A percentile compares a stretch with the other conserved stretches of the same genome.
phyloP scores from a whole-genome alignment of 2,329 filamentous ascomycete genomes.

The Xylaria sp. region DNA sequence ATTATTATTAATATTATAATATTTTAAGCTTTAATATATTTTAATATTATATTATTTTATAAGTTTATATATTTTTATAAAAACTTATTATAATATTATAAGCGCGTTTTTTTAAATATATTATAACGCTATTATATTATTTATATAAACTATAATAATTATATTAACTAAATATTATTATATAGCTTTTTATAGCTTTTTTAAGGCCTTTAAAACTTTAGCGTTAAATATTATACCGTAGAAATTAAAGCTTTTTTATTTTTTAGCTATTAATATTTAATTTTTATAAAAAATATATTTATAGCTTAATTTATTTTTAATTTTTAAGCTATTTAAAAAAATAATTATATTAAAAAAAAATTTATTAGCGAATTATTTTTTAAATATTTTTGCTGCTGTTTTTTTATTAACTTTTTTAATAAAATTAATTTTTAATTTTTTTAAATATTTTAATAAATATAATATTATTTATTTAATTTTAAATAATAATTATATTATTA shows the following conservation, averaged over 20 bases:
- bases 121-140: background rate
- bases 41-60: constrained; percentile 4
- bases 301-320: background rate
- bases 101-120: background rate
- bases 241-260: background rate
- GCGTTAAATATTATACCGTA: constrained; percentile 7
- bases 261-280: constrained; percentile 11
- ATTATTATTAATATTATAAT: constrained; percentile 1
- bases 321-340: constrained; percentile 13
- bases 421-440: background rate
- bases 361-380: background rate
- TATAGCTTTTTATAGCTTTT: background rate
- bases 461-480: background rate
- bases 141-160: constrained; percentile 2
- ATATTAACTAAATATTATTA: constrained; percentile 4
- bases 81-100: constrained; percentile 14
- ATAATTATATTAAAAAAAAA: constrained; percentile 16
- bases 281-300: background rate
- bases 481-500: background rate
- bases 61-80: constrained; percentile 10
- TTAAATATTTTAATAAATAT: constrained; percentile 3
- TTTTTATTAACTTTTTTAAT: constrained; percentile 11
- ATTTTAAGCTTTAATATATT: background rate
- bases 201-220: background rate
- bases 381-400: constrained; percentile 8